Conservation (phyloP, 2,329 filamentous ascomycete genomes). For the Pseudocercospora crystallina region DNA sequence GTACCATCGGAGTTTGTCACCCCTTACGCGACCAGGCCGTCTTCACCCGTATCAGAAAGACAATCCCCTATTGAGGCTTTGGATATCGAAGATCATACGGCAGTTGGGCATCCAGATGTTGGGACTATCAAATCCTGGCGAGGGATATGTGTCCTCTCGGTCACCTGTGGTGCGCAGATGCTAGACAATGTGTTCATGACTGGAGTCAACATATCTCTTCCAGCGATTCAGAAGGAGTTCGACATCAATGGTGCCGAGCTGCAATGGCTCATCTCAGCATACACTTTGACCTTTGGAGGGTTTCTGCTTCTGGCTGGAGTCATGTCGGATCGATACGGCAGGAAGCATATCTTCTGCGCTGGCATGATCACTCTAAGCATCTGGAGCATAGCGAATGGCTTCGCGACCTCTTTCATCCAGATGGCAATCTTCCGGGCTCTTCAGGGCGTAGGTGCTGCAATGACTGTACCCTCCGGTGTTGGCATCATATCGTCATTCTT, state of each 20-base stretch:
- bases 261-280: slow-evolving; percentile 46
- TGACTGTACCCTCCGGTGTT: slow-evolving; percentile 50
- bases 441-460: slow-evolving; percentile 48
- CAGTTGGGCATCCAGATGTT: slow-evolving; percentile 29
- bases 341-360: slow-evolving; percentile 41
- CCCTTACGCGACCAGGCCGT: too few species aligned
- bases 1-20: too few species aligned
- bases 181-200: slow-evolving; percentile 47
- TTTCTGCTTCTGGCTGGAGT: slow-evolving; percentile 35
- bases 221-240: slow-evolving; percentile 43
- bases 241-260: slow-evolving; percentile 37
- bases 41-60: too few species aligned
- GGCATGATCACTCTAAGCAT: slow-evolving; percentile 28
- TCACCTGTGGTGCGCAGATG: slow-evolving; percentile 45
- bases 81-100: too few species aligned
- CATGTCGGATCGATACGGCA: slow-evolving; percentile 39
- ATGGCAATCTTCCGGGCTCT: slow-evolving; percentile 41
- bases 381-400: too few species aligned
- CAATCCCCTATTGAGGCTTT: too few species aligned
- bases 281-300: slow-evolving; percentile 43
- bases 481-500: slow-evolving; percentile 45
- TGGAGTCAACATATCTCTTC: slow-evolving; percentile 41
- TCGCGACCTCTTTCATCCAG: too few species aligned
- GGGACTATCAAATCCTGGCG: slow-evolving; percentile 41
- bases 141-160: slow-evolving; percentile 40